Evolutionary conservation across 1,139 yeast genomes (phyloP).

Genomic region (Geotrichum aggregatum): DNA sequence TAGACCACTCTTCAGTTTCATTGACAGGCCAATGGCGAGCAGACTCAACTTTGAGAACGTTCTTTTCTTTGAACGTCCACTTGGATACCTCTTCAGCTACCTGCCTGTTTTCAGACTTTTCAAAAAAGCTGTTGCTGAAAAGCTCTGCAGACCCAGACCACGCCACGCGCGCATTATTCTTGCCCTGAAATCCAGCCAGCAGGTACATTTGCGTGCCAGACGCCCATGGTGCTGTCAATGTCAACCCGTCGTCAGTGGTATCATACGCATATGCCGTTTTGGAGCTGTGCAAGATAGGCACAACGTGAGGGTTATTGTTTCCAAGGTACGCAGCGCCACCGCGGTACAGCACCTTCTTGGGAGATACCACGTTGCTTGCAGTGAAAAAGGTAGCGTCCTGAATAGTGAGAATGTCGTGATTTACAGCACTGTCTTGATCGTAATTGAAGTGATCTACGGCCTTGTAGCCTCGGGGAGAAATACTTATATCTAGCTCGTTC

Average conservation of each 20-base stretch:
- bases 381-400: conserved; percentile 19
- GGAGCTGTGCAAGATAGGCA: conserved; percentile 67
- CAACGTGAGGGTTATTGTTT: conserved; percentile 56
- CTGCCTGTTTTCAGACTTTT: conserved; percentile 30
- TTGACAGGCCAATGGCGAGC: conserved; percentile 43
- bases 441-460: conserved; percentile 62
- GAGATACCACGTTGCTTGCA: conserved; percentile 17
- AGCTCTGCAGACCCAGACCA: conserved; percentile 74
- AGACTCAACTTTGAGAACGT: conserved; percentile 56
- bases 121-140: conserved; percentile 42
- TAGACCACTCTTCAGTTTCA: conserved; percentile 30
- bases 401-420: conserved; percentile 25
- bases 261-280: conserved; percentile 61
- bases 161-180: conserved; percentile 68
- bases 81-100: conserved; percentile 51
- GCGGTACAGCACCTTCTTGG: conserved; percentile 35
- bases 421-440: conserved; percentile 28
- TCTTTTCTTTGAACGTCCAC: conserved; percentile 75
- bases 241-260: conserved; percentile 45
- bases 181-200: conserved; percentile 78
- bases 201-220: conserved; percentile 75
- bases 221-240: conserved; percentile 54
- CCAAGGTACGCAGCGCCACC: conserved; percentile 56
- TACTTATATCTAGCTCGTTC: conserved; percentile 76
- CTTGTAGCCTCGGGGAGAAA: conserved; percentile 71